These are phyloP conservation scores for Neckera pumila DNA, from an alignment of 225 moss, liverwort and hornwort species.

Conservation along the genomic window DNA sequence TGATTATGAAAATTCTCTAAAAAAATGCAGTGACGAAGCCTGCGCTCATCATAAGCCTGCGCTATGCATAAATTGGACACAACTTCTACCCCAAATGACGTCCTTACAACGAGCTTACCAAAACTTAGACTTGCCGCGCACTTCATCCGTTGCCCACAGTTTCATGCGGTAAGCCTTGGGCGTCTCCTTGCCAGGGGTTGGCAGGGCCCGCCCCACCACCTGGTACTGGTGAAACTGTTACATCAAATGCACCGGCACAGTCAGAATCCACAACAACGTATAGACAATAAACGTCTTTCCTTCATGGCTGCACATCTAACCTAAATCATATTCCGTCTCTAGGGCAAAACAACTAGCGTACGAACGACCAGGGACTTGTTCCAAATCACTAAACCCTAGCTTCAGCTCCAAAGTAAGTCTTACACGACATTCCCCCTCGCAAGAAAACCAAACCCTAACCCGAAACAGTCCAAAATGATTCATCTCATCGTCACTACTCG, in stretches of 20 bases:
- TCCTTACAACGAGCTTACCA: constrained; percentile 22
- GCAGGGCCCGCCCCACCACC: constrained; percentile 86
- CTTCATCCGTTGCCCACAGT: constrained; percentile 74
- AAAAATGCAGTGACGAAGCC: neutral
- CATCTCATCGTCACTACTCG: neutral
- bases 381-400: neutral
- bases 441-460: neutral
- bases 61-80: neutral
- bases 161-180: constrained; percentile 85
- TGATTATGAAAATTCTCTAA: neutral
- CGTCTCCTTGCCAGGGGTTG: constrained; percentile 45
- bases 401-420: neutral
- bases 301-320: neutral
- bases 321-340: neutral
- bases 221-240: constrained; percentile 83
- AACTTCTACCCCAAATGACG: neutral
- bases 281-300: too few relatives aligned
- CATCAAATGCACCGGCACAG: neutral
- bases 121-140: constrained; percentile 77
- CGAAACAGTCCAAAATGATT: neutral
- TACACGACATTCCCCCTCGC: neutral
- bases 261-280: neutral
- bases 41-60: too few relatives aligned
- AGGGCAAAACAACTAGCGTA: neutral
- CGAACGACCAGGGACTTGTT: neutral